A percentile compares a stretch with the other conserved stretches of the same genome.
Evolutionary conservation across 2,329 filamentous ascomycete species (phyloP).

Genomic region (Bertia moriformis): DNA sequence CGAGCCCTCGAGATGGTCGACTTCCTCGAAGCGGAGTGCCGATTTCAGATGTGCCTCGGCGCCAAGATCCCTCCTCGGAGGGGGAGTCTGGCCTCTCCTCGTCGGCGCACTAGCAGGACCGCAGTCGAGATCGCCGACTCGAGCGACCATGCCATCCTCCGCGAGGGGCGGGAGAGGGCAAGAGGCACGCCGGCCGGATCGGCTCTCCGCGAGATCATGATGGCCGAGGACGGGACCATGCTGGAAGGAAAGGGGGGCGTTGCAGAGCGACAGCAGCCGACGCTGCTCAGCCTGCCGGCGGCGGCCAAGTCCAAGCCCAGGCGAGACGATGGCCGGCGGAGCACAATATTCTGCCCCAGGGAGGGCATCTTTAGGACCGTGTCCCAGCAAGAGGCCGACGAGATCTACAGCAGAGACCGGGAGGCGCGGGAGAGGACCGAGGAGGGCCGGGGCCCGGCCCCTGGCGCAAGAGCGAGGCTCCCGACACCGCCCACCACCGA

Average conservation of each 20-base stretch:
- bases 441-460: constrained; percentile 6
- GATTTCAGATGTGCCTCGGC: constrained; percentile 52
- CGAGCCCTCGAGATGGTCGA: constrained; percentile 60
- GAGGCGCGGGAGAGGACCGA: constrained; percentile 7
- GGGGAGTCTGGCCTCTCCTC: constrained; percentile 10
- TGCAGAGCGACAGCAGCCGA: constrained; percentile 13
- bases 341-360: constrained; percentile 43
- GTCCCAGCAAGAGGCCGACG: constrained; percentile 34
- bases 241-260: constrained; percentile 13
- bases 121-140: constrained; percentile 21
- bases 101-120: constrained; percentile 19
- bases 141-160: constrained; percentile 17
- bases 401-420: constrained; percentile 17
- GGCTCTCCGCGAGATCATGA: too few relatives aligned
- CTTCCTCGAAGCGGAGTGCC: constrained; percentile 63
- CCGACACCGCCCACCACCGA: constrained; percentile 8
- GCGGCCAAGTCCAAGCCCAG: constrained; percentile 17
- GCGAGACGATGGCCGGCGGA: constrained; percentile 15
- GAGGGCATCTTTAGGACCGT: constrained; percentile 50
- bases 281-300: too few relatives aligned
- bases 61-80: constrained; percentile 24
- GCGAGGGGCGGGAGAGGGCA: not conserved
- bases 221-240: too few relatives aligned
- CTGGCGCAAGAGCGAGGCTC: constrained; percentile 6
- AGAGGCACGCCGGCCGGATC: not conserved